A percentile compares a stretch with the other conserved stretches of the same genome.
Evolutionary conservation across 2,329 filamentous ascomycete genomes (phyloP).

Genomic region (Colletotrichum phormii): DNA sequence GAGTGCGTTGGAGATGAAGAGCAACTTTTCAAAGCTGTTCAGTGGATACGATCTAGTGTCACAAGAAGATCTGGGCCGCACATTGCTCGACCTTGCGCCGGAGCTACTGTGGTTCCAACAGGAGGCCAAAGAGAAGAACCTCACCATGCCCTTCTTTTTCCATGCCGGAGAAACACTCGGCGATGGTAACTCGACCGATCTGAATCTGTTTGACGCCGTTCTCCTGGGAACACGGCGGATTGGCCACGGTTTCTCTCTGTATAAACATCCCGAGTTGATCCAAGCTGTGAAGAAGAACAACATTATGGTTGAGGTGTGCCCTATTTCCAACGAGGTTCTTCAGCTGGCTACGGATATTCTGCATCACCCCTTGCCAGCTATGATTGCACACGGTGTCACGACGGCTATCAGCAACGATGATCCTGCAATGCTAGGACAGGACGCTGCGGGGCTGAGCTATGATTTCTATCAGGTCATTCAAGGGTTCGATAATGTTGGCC

Average conservation of each 20-base stretch:
- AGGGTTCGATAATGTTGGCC: background rate
- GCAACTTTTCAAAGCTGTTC: background rate
- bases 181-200: background rate
- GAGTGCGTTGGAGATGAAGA: background rate
- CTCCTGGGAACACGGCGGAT: background rate
- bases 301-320: background rate
- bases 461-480: conserved; percentile 73
- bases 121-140: background rate
- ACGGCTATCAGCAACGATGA: conserved; percentile 92
- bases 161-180: background rate
- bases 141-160: background rate
- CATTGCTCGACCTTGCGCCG: background rate
- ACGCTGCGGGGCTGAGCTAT: conserved; percentile 2
- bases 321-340: conserved; percentile 58
- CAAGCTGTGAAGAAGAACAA: background rate
- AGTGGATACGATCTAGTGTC: background rate
- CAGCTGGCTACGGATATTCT: conserved; percentile 52
- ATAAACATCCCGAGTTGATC: background rate
- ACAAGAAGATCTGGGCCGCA: background rate
- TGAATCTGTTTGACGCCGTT: background rate
- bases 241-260: background rate
- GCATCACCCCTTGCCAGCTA: conserved; percentile 39
- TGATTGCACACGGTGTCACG: conserved; percentile 85
- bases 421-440: conserved; percentile 78
- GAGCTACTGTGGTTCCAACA: background rate